phyloP scores from a whole-genome alignment of 2,329 filamentous ascomycete species.

The Pseudophaeomoniella oleicola region DNA sequence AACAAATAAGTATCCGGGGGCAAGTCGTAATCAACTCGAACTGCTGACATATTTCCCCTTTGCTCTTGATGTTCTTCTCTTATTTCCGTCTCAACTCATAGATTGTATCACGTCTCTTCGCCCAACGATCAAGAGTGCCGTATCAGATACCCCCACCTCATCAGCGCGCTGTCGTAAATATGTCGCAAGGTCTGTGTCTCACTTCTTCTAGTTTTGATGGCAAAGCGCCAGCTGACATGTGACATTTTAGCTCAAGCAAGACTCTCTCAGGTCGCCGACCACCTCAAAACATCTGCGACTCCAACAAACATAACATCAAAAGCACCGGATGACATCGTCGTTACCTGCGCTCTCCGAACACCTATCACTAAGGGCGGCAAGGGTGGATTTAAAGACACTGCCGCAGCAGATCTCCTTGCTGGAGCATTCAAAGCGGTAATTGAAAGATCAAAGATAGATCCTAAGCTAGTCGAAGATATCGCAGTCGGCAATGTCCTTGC shows the following conservation, averaged over 20 bases:
- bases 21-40: too few species aligned
- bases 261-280: constrained; percentile 43
- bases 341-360: constrained; percentile 83
- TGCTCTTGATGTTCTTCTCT: too few species aligned
- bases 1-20: too few species aligned
- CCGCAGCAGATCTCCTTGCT: constrained; percentile 69
- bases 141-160: too few species aligned
- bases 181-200: neutral
- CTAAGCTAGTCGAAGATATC: constrained; percentile 77
- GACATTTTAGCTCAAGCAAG: constrained; percentile 37
- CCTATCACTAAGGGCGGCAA: constrained; percentile 86
- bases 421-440: constrained; percentile 72
- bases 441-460: constrained; percentile 77
- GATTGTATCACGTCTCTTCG: too few species aligned
- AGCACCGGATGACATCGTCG: constrained; percentile 59
- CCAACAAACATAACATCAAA: constrained; percentile 29
- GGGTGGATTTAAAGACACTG: constrained; percentile 90
- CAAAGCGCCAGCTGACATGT: constrained; percentile 9
- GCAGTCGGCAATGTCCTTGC: constrained; percentile 82
- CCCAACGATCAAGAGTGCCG: too few species aligned
- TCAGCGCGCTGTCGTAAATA: too few species aligned
- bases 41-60: too few species aligned
- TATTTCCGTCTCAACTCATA: neutral
- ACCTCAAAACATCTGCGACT: constrained; percentile 31
- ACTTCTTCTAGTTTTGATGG: neutral